Base-by-base conservation (phyloP, 2,329 filamentous ascomycete species). In the Incumbomyces delicatus region DNA sequence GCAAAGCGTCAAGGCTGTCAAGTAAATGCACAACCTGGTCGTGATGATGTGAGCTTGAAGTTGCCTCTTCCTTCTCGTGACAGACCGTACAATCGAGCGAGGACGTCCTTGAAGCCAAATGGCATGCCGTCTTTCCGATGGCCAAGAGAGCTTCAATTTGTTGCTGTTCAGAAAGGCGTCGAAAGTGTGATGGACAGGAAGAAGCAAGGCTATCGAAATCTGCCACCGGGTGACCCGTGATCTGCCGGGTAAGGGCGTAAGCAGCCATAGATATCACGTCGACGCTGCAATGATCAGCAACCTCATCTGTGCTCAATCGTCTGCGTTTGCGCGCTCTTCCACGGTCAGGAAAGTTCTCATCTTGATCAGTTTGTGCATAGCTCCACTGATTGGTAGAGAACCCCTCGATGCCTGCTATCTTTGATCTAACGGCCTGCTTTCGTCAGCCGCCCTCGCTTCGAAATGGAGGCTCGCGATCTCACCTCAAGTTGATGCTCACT, bases 71-170 rank as follows among this genome's bases (percentile, higher is more conserved):
- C 47, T 60, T 63, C 12, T 55, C 54, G 39, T 70, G 66, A 55
- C 68, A 71, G n/a, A 53, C 55, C 36, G 48, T 55, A 49, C 63
- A 70, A 34, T 57, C 14, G 16, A 18, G 6, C 12, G 31, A 34
- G n/a, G 14, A 29, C 30, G 41, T 41, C 16, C 31, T 14, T 11
- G 35, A 41, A 31, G 54, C 43, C 14, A 56, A 36, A 17, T 73
- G 74, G 59, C 81, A 85, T 14, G 75, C 68, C 40, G 79, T 60
- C 41, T 70, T 71, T 2, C 79, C 76, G 12, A 87, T 58, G 10
- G 73, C 60, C 32, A 77, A 66, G 34, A 85, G 64, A 7, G 72
- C 63, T 30, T 69, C 67, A 53, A 73, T 77, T 57, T 77, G 74
- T 18, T 72, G 65, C 6, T 63, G 49, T 49, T 79, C 74, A 13